phyloP scores from a whole-genome alignment of 2,329 filamentous ascomycete genomes.

The Metarhizium sp. region DNA sequence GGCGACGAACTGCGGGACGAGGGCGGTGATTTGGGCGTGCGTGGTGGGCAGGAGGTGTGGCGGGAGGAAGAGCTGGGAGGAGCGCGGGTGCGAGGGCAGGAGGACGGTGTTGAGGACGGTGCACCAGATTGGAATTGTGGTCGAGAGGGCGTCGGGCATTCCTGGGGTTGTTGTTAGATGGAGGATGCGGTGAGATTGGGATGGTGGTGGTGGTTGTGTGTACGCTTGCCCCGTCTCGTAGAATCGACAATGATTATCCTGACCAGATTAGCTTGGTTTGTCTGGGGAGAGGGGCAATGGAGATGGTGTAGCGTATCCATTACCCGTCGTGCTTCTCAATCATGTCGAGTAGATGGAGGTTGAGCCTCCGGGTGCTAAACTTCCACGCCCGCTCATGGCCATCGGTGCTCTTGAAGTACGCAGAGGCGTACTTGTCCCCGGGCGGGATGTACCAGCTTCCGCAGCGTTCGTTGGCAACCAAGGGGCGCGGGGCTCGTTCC shows the following conservation, averaged over 20 bases:
- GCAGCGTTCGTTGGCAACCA: slow-evolving; percentile 90
- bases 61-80: slow-evolving; percentile 57
- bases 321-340: slow-evolving; percentile 60
- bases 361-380: slow-evolving; percentile 77
- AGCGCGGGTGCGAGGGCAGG: slow-evolving; percentile 48
- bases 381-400: slow-evolving; percentile 87
- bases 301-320: slow-evolving; percentile 12
- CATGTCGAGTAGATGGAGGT: slow-evolving; percentile 67
- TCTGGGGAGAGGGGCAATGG: too few species aligned
- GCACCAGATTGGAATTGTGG: slow-evolving; percentile 92
- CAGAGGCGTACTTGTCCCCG: slow-evolving; percentile 55
- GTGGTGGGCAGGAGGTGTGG: slow-evolving; percentile 62
- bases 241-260: slow-evolving; percentile 84
- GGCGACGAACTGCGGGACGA: slow-evolving; percentile 46
- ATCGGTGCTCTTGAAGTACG: slow-evolving; percentile 97
- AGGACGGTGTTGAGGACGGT: slow-evolving; percentile 72
- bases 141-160: slow-evolving; percentile 91
- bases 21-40: slow-evolving; percentile 63
- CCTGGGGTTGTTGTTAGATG: slow-evolving; percentile 29
- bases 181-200: neutral
- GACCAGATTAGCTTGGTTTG: neutral
- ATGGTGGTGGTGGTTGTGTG: slow-evolving; percentile 14
- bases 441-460: slow-evolving; percentile 89
- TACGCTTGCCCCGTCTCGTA: slow-evolving; percentile 79
- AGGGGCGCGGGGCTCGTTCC: too few species aligned